These are phyloP conservation scores for Babesia bovis DNA, from an alignment of 169 alveolate genomes.

Conservation along the genomic window DNA sequence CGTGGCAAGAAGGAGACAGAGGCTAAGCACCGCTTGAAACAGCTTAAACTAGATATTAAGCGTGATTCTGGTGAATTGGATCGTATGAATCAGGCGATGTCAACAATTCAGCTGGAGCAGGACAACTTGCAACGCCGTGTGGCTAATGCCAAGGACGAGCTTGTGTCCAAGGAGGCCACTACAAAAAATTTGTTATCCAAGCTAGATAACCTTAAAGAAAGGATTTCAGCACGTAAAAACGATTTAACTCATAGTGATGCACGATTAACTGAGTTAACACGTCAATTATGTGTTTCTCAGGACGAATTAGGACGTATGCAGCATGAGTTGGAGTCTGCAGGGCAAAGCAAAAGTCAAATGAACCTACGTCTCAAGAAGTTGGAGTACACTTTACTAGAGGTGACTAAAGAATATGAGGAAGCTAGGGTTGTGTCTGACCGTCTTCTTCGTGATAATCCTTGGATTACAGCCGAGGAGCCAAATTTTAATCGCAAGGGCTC, in stretches of 20 bases:
- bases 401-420: conserved; percentile 57
- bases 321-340: conserved; percentile 67
- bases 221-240: conserved; percentile 27
- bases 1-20: conserved; percentile 64
- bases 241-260: conserved; percentile 46
- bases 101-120: conserved; percentile 63
- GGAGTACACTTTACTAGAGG: conserved; percentile 65
- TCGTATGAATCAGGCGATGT: conserved; percentile 62
- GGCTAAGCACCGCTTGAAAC: conserved; percentile 66
- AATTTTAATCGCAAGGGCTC: conserved; percentile 70
- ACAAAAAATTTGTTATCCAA: conserved; percentile 47
- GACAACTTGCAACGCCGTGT: conserved; percentile 60
- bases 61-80: conserved; percentile 44
- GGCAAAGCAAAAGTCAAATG: conserved; percentile 68
- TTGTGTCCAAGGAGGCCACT: conserved; percentile 51
- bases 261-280: conserved; percentile 55
- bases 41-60: conserved; percentile 65
- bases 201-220: conserved; percentile 46
- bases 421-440: conserved; percentile 40
- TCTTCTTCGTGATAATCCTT: conserved; percentile 63
- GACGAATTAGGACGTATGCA: conserved; percentile 61
- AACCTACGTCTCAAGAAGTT: conserved; percentile 67
- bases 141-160: conserved; percentile 66
- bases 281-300: conserved; percentile 51
- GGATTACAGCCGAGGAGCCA: conserved; percentile 70